Percentiles rank a stretch among this genome's conserved stretches.
Evolutionary conservation across 495 filamentous ascomycete species (phyloP).

Genomic region (Barbatosphaeria neglecta): DNA sequence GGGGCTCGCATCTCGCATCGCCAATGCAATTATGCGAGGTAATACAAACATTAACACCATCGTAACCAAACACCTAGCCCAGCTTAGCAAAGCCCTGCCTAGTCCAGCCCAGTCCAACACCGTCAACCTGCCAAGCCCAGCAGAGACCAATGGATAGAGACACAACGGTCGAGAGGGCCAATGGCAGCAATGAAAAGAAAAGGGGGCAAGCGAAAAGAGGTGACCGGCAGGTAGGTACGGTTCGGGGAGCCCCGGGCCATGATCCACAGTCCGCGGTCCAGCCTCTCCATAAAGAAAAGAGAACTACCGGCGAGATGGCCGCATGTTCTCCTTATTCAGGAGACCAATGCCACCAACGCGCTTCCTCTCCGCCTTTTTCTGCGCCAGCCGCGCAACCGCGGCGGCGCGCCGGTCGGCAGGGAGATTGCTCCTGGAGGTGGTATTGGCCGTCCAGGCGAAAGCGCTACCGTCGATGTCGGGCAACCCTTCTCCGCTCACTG

Average conservation of each 20-base stretch:
- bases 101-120: too few relatives aligned
- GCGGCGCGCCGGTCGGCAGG: slow-evolving; percentile 50
- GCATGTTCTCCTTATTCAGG: slow-evolving; percentile 35
- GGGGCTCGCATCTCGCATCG: neutral
- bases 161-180: too few relatives aligned
- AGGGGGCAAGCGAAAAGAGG: too few relatives aligned
- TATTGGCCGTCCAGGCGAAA: slow-evolving; percentile 16
- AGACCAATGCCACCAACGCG: slow-evolving; percentile 8
- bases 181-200: too few relatives aligned
- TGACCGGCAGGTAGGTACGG: too few relatives aligned
- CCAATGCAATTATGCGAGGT: neutral
- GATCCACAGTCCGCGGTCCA: too few relatives aligned
- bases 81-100: too few relatives aligned
- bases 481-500: too few relatives aligned
- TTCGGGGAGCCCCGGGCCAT: too few relatives aligned
- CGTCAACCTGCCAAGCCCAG: too few relatives aligned
- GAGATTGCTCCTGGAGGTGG: slow-evolving; percentile 30
- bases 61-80: neutral
- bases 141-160: too few relatives aligned
- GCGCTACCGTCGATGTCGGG: slow-evolving; percentile 14
- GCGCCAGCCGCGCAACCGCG: slow-evolving; percentile 51
- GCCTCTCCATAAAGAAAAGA: neutral
- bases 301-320: slow-evolving; percentile 7
- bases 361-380: slow-evolving; percentile 31
- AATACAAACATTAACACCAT: neutral